Base-by-base conservation (phyloP, 768 basidiomycete genomes). In the Boletus sp. region DNA sequence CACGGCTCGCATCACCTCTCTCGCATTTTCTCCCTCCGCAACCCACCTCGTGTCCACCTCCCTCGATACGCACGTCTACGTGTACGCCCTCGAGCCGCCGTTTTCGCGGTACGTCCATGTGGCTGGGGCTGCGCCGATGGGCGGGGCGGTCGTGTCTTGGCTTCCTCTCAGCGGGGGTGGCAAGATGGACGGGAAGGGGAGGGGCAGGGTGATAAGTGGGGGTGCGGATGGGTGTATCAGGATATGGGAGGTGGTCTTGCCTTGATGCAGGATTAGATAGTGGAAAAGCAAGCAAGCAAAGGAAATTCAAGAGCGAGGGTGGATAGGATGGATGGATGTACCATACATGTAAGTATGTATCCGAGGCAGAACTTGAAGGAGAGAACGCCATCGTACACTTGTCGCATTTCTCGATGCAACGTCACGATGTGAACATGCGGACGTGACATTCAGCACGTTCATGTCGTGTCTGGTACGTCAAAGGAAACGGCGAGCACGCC, bases 41-140 rank as follows among this genome's bases (percentile, higher is more conserved):
- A 78, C 79, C 58, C 85, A 94, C 66, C 82, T 90, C 59, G 94
- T 86, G 11, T 94, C 93, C 5, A 94, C 89, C 11, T 92, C 93
- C 18, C 79, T 96, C n/a, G 96, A 98, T 70, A 95, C 94, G 32
- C 84, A 93, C 62, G 84, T 96, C 5, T 97, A 94, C 66, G 75
- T 98, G 28, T 98, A 91, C 85, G 86, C 87, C 60, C 84, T 92
- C 32, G 75, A 75, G 44, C 81, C 84, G 66, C 85, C 87, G 9
- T 74, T 83, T 70, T 63, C 61, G 24, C 85, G 81, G 71, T 90
- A 89, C 62, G 83, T 94, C 36, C 80, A 86, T 29, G 86, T 98
- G 69, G 88, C 86, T 78, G 94, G 94, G 58, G 93, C 91, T 1
- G 85, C 85, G 37, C 85, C 92, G 6, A 91, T 93, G 12, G 94